These are phyloP conservation scores for Cucurbitaria berberidis DNA, from an alignment of 2,329 filamentous ascomycete genomes.

Conservation along the genomic window DNA sequence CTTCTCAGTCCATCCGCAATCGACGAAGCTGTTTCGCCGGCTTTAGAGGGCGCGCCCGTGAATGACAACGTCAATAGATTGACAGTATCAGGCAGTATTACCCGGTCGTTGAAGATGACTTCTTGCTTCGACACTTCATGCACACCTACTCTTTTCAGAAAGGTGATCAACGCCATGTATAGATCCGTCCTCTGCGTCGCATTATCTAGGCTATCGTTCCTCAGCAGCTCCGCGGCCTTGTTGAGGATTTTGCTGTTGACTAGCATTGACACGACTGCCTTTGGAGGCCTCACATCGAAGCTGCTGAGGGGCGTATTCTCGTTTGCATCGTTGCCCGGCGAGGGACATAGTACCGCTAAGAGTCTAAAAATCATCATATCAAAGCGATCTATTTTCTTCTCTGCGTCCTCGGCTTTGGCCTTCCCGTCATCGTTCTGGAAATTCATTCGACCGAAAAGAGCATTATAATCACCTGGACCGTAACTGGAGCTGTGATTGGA, in stretches of 20 bases:
- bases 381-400: slow-evolving; percentile 11
- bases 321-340: slow-evolving; percentile 8
- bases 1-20: slow-evolving; percentile 27
- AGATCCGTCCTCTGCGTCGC: slow-evolving; percentile 37
- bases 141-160: slow-evolving; percentile 45
- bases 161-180: slow-evolving; percentile 48
- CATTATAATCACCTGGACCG: too few species aligned
- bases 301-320: not conserved
- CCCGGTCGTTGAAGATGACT: slow-evolving; percentile 43
- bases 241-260: slow-evolving; percentile 44
- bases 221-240: slow-evolving; percentile 45
- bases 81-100: slow-evolving; percentile 38
- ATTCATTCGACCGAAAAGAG: not conserved
- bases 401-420: slow-evolving; percentile 11
- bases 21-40: slow-evolving; percentile 20
- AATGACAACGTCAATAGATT: slow-evolving; percentile 46
- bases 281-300: slow-evolving; percentile 36
- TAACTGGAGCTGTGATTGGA: not conserved
- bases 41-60: slow-evolving; percentile 10
- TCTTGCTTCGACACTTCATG: slow-evolving; percentile 34
- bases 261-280: slow-evolving; percentile 40
- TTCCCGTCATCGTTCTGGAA: not conserved
- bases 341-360: slow-evolving; percentile 27
- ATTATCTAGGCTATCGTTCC: slow-evolving; percentile 50
- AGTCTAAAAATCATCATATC: slow-evolving; percentile 12